These are phyloP conservation scores for Potentilla sterilis DNA, from an alignment of 306 rosid species.

Conservation along the genomic window DNA sequence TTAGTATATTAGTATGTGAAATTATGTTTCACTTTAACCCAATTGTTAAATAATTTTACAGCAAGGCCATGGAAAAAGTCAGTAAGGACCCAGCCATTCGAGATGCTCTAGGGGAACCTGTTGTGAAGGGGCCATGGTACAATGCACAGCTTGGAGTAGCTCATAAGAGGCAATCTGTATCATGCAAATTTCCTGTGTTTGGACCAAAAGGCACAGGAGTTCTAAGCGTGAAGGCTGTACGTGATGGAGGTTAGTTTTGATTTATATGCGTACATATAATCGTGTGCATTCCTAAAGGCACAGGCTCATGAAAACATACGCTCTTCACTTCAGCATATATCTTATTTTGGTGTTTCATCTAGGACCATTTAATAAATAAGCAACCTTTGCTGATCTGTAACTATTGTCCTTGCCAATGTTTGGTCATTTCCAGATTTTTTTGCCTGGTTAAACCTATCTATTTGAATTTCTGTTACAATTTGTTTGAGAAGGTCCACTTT, in stretches of 20 bases:
- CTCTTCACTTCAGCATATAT: not conserved
- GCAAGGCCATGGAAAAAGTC: constrained; percentile 87
- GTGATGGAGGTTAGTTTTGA: constrained; percentile 65
- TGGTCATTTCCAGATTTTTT: not conserved
- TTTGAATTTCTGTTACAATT: not conserved
- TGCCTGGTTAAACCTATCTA: not conserved
- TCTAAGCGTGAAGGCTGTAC: constrained; percentile 82
- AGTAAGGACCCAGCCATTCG: constrained; percentile 51
- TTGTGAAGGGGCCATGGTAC: constrained; percentile 91
- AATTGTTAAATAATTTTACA: constrained; percentile 32
- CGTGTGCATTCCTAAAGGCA: not conserved
- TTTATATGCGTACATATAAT: not conserved
- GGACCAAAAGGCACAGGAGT: constrained; percentile 84
- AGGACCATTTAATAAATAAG: not conserved
- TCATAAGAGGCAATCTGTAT: constrained; percentile 78
- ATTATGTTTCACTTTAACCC: not conserved
- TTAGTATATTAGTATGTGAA: not conserved
- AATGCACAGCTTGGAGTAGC: constrained; percentile 94
- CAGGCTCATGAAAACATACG: not conserved
- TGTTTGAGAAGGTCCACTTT: not conserved
- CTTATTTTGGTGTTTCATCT: not conserved
- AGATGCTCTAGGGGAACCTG: constrained; percentile 89
- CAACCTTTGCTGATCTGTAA: not conserved
- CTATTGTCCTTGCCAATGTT: not conserved
- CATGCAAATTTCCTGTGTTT: constrained; percentile 84